A percentile compares a stretch with the other conserved stretches of the same genome.
Conservation (phyloP, 495 filamentous ascomycete genomes). For the Hypoxylon intermedium region DNA sequence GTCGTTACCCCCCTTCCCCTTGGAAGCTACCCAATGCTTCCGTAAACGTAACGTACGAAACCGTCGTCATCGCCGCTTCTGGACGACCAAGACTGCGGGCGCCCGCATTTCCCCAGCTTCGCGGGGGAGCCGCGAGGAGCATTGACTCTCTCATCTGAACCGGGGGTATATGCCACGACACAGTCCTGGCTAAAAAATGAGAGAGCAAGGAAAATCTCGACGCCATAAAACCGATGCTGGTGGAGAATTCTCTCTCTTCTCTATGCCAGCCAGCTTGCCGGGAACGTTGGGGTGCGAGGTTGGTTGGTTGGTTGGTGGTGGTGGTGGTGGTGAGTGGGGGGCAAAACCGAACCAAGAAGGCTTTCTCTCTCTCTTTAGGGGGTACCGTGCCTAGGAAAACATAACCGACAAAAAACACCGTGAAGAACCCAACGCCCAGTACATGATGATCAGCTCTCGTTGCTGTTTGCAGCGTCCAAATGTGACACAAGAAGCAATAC, state of each 20-base stretch:
- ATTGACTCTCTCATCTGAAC: conserved; percentile 8
- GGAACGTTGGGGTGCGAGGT: conserved; percentile 3
- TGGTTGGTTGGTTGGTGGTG: background rate
- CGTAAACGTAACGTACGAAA: conserved; percentile 5
- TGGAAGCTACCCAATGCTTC: conserved; percentile 23
- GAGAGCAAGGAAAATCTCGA: conserved; percentile 22
- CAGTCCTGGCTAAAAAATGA: conserved; percentile 19
- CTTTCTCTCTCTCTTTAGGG: no score
- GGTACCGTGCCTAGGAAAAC: conserved; percentile 3
- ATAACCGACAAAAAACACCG: conserved; percentile 10
- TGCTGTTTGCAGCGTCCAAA: conserved; percentile 32
- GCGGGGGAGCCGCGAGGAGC: no score
- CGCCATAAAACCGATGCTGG: conserved; percentile 8
- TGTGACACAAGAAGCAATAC: conserved; percentile 14
- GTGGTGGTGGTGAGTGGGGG: conserved; percentile 1
- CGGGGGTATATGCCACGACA: conserved; percentile 13
- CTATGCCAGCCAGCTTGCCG: conserved; percentile 2
- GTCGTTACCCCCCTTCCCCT: conserved; percentile 5
- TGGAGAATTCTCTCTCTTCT: conserved; percentile 1
- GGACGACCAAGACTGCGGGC: conserved; percentile 15
- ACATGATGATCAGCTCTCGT: conserved; percentile 31
- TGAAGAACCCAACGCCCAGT: conserved; percentile 30
- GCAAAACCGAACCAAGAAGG: conserved; percentile 2
- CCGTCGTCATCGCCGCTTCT: conserved; percentile 10
- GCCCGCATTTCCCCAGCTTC: conserved; percentile 3